These are phyloP conservation scores for Vigna nakashimae DNA, from an alignment of 306 rosid species.

Conservation along the genomic window DNA sequence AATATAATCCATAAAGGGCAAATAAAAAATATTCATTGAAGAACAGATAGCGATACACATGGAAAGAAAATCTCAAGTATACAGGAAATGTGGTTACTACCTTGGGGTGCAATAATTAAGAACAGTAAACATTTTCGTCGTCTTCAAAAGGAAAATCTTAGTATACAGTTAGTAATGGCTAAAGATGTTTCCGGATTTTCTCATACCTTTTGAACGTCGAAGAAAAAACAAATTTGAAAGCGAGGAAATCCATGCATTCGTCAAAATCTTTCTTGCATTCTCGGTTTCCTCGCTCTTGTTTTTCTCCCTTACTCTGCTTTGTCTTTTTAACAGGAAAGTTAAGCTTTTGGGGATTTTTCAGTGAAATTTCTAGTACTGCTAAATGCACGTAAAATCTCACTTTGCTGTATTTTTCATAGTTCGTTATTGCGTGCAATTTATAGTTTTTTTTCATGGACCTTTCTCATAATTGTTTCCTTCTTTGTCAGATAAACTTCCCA, in stretches of 20 bases:
- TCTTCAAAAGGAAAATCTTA: slow-evolving; percentile 37
- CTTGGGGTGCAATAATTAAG: slow-evolving; percentile 35
- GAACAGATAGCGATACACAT: slow-evolving; percentile 40
- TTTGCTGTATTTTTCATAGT: slow-evolving; percentile 12
- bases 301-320: slow-evolving; percentile 43
- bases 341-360: slow-evolving; percentile 35
- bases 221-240: slow-evolving; percentile 44
- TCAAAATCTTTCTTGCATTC: slow-evolving; percentile 56
- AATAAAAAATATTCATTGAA: slow-evolving; percentile 47
- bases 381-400: slow-evolving; percentile 1
- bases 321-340: background rate
- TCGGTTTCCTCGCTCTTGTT: slow-evolving; percentile 48
- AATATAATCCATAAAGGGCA: slow-evolving; percentile 52
- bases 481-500: background rate
- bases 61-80: slow-evolving; percentile 50
- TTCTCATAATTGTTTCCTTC: background rate
- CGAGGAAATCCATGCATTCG: slow-evolving; percentile 63
- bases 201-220: slow-evolving; percentile 48
- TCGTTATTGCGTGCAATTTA: slow-evolving; percentile 40
- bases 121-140: slow-evolving; percentile 23
- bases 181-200: slow-evolving; percentile 54
- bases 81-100: slow-evolving; percentile 35
- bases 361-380: background rate
- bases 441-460: slow-evolving; percentile 24
- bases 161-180: slow-evolving; percentile 31